Evolutionary conservation across 1,284 basidiomycete genomes (phyloP).

Genomic region (Cystobasidium sp.): DNA sequence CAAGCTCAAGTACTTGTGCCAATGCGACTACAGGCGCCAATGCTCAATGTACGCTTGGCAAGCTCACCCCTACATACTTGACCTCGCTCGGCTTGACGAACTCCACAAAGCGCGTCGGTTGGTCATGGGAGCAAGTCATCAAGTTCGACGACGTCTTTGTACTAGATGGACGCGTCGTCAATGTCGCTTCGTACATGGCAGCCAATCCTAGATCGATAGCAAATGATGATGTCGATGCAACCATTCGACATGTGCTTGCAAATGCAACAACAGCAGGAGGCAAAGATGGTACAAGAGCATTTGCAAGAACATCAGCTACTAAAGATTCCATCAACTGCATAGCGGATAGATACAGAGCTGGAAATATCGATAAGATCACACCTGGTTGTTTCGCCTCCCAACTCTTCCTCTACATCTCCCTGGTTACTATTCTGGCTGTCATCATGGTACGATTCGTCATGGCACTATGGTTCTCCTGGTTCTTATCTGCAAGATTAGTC

Average conservation of each 20-base stretch:
- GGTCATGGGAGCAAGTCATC: slow-evolving; percentile 83
- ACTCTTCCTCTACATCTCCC: slow-evolving; percentile 86
- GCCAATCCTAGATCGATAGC: slow-evolving; percentile 71
- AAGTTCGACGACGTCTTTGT: slow-evolving; percentile 74
- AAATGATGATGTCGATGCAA: slow-evolving; percentile 78
- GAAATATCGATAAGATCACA: slow-evolving; percentile 93
- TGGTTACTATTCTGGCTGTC: slow-evolving; percentile 87
- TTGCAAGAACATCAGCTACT: slow-evolving; percentile 72
- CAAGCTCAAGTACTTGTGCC: slow-evolving; percentile 73
- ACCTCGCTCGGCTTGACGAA: slow-evolving; percentile 67
- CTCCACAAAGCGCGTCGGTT: slow-evolving; percentile 73
- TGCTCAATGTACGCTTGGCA: slow-evolving; percentile 64
- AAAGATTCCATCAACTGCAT: slow-evolving; percentile 76
- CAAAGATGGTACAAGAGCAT: slow-evolving; percentile 86
- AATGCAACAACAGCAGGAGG: slow-evolving; percentile 64
- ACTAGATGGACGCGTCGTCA: slow-evolving; percentile 90
- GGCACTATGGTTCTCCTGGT: slow-evolving; percentile 97
- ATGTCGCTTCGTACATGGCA: slow-evolving; percentile 83
- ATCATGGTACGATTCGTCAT: slow-evolving; percentile 91
- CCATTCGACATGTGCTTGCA: slow-evolving; percentile 71
- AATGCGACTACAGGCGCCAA: slow-evolving; percentile 59
- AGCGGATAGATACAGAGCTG: slow-evolving; percentile 81
- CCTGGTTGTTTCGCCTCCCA: slow-evolving; percentile 93
- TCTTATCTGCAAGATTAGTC: slow-evolving; percentile 78
- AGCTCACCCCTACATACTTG: slow-evolving; percentile 48